Base-by-base conservation (phyloP, 1,284 basidiomycete species). In the Phenoliferia sp. region DNA sequence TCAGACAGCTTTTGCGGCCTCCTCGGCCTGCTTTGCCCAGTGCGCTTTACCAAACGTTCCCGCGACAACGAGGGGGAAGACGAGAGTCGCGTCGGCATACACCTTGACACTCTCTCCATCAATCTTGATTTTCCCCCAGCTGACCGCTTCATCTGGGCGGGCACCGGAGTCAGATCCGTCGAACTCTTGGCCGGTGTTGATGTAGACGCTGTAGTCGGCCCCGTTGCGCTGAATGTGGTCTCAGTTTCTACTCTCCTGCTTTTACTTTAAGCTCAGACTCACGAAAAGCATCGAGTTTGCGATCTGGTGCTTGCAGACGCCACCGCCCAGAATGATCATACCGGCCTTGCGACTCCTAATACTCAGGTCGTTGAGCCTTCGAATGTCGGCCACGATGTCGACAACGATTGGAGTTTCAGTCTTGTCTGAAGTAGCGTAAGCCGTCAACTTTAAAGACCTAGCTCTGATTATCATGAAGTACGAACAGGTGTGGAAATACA, bases 281-380 rank as follows among this genome's bases (percentile, higher is more conserved):
- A 95, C 94, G 77, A 99, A 97, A 29, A 99, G 83, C 96, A 99
- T 98, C 1, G 95, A 94, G 77, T 99, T 99, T 22, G 94, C 94
- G 67, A 99, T 97, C 78, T 99, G 96, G 79, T 99, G 96, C 80
- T 99, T 99, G 83, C 95, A 98, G 10, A 99, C 95, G 1, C 96
- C 96, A 19, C 96, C 96, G 17, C 96, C 96, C 9, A 99, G 85
- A 65, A 99, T 88, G 76, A 99, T 94, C 92, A 99, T 99, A 3
- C 96, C 96, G 6, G 96, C 96, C 80, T 94, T 95, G 72, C 87
- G 88, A 35, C 94, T 89, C 74, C 86, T 88, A 67, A 97, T 85
- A 17, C 91, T 88, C 33, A 92, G 82, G 79, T 99, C 94, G 80
- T 99, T 99, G 50, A 99, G 81, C 32, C 86, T 83, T 55, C 95